A percentile compares a stretch with the other conserved stretches of the same genome.
Conservation (phyloP, 768 basidiomycete genomes). For the Cytidiella melzeri region DNA sequence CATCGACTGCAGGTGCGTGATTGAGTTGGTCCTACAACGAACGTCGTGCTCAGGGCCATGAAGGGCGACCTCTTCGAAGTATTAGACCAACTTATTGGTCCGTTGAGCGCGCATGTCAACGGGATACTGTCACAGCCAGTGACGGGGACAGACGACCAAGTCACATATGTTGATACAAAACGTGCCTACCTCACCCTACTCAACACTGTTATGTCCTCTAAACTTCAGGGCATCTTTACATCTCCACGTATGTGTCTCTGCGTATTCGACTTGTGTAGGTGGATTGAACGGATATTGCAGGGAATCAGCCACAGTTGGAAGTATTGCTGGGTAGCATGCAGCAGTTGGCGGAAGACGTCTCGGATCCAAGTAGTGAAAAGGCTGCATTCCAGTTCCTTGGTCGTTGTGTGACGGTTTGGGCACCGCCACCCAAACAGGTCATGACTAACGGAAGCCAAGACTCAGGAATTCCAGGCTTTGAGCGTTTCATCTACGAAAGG, state of each 20-base stretch:
- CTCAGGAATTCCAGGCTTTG: constrained; percentile 75
- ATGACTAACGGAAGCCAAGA: constrained; percentile 16
- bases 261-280: constrained; percentile 22
- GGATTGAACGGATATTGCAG: constrained; percentile 25
- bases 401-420: constrained; percentile 64
- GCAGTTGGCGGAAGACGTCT: constrained; percentile 63
- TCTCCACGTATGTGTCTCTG: constrained; percentile 64
- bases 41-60: constrained; percentile 37
- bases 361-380: constrained; percentile 73
- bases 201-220: constrained; percentile 74
- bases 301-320: constrained; percentile 67
- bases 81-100: constrained; percentile 83
- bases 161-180: constrained; percentile 75
- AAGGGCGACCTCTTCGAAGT: constrained; percentile 69
- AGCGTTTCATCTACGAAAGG: constrained; percentile 84
- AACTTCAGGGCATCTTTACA: constrained; percentile 77
- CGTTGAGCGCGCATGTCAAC: constrained; percentile 78
- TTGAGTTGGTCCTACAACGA: not conserved
- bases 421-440: constrained; percentile 33
- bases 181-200: constrained; percentile 83
- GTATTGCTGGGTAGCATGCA: constrained; percentile 70
- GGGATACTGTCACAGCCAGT: constrained; percentile 75
- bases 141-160: constrained; percentile 80
- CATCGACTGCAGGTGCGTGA: constrained; percentile 78
- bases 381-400: constrained; percentile 76